A percentile compares a stretch with the other conserved stretches of the same genome.
These are phyloP conservation scores for Oidium heveae DNA, from an alignment of 2,329 filamentous ascomycete species.

Conservation along the genomic window DNA sequence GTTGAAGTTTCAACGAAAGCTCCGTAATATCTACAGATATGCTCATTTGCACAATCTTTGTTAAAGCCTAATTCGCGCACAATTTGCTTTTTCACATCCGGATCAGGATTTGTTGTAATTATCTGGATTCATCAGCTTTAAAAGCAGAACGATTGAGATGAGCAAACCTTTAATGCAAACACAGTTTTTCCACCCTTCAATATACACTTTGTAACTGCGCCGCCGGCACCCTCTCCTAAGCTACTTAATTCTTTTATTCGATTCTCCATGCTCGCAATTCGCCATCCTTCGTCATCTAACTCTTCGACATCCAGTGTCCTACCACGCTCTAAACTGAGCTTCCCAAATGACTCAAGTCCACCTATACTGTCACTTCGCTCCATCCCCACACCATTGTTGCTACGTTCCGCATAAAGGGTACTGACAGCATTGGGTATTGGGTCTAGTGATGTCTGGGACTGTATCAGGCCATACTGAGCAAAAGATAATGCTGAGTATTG, in stretches of 20 bases:
- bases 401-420: conserved; percentile 59
- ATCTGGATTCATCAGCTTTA: conserved; percentile 29
- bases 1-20: conserved; percentile 92
- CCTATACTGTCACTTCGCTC: conserved; percentile 63
- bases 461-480: conserved; percentile 44
- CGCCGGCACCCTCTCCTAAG: conserved; percentile 81
- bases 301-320: conserved; percentile 77
- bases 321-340: conserved; percentile 59
- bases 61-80: conserved; percentile 92
- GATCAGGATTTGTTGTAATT: conserved; percentile 93
- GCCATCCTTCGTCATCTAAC: conserved; percentile 84
- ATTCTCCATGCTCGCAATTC: conserved; percentile 70
- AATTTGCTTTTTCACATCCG: conserved; percentile 96
- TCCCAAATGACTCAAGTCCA: conserved; percentile 51
- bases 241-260: conserved; percentile 73
- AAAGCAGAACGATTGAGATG: neutral
- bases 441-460: conserved; percentile 48
- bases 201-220: conserved; percentile 76
- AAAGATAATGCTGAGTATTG: conserved; percentile 68
- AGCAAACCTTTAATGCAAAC: conserved; percentile 73
- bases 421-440: conserved; percentile 65
- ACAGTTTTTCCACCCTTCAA: conserved; percentile 80
- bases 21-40: conserved; percentile 94
- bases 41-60: conserved; percentile 83
- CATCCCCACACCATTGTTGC: conserved; percentile 51